Evolutionary conservation across 176 grass and related monocot species (phyloP).

Genomic region (Carex myosuroides): DNA sequence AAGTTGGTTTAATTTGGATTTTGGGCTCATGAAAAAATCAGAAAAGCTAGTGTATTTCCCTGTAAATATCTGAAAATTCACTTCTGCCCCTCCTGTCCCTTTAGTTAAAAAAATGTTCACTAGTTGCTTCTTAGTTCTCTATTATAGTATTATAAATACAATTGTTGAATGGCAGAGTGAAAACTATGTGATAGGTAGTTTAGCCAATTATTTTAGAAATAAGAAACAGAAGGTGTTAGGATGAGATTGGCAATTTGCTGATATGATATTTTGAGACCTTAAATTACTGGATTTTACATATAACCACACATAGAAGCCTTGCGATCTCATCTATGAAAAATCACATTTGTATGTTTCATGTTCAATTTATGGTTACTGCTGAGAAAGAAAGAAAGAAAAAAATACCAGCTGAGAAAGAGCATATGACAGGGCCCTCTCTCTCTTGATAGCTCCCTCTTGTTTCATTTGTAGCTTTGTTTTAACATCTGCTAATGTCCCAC

Average conservation of each 20-base stretch:
- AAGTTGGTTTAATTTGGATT: too few relatives aligned
- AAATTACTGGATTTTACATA: neutral
- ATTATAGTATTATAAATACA: too few relatives aligned
- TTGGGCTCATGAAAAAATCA: neutral
- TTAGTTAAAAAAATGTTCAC: neutral
- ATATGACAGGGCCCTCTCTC: slow-evolving; percentile 63
- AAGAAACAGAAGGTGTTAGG: neutral
- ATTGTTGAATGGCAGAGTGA: neutral
- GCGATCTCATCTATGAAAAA: neutral
- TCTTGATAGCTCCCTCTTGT: slow-evolving; percentile 56
- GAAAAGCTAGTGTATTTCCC: neutral
- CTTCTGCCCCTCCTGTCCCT: neutral
- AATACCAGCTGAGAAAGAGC: slow-evolving; percentile 58
- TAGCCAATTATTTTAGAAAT: neutral
- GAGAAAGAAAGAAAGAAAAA: slow-evolving; percentile 9
- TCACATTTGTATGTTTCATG: neutral
- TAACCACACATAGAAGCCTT: neutral
- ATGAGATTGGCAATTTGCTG: neutral
- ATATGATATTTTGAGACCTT: neutral
- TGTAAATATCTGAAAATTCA: neutral
- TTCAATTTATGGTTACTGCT: neutral
- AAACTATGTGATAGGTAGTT: neutral
- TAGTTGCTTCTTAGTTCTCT: too few relatives aligned
- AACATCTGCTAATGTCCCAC: slow-evolving; percentile 48
- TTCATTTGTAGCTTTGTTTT: slow-evolving; percentile 60